Evolutionary conservation across 176 grass and related monocot species (phyloP).

Genomic region (Thalia dealbata): DNA sequence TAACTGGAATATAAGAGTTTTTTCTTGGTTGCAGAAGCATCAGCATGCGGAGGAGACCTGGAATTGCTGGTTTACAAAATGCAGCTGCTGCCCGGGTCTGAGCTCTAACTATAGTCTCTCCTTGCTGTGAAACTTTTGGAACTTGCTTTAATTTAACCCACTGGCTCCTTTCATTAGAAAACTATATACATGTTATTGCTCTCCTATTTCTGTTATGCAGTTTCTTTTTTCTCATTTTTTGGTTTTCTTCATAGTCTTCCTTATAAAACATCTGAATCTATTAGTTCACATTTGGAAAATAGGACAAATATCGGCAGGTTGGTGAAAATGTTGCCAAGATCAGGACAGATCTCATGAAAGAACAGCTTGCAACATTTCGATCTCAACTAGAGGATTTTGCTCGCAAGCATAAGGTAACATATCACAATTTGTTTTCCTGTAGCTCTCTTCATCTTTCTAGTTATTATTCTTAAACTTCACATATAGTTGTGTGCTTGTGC

Average conservation of each 20-base stretch:
- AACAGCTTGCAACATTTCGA: slow-evolving; percentile 73
- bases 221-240: background rate
- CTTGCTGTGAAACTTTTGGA: background rate
- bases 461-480: background rate
- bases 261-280: background rate
- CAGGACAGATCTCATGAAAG: slow-evolving; percentile 90
- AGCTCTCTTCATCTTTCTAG: background rate
- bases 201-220: background rate
- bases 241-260: background rate
- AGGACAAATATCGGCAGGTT: slow-evolving; percentile 76
- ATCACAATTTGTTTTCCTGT: background rate
- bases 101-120: background rate
- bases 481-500: background rate
- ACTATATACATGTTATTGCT: background rate
- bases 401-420: slow-evolving; percentile 75
- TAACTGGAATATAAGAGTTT: background rate
- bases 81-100: slow-evolving; percentile 14
- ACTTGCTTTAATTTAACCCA: background rate
- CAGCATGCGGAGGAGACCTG: slow-evolving; percentile 14
- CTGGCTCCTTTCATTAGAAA: background rate
- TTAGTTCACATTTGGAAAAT: slow-evolving; percentile 10
- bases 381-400: slow-evolving; percentile 89
- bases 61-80: slow-evolving; percentile 9
- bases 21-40: background rate
- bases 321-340: slow-evolving; percentile 93